phyloP scores from a whole-genome alignment of 148 eudicot species.

The Chenopodium quinoa region DNA sequence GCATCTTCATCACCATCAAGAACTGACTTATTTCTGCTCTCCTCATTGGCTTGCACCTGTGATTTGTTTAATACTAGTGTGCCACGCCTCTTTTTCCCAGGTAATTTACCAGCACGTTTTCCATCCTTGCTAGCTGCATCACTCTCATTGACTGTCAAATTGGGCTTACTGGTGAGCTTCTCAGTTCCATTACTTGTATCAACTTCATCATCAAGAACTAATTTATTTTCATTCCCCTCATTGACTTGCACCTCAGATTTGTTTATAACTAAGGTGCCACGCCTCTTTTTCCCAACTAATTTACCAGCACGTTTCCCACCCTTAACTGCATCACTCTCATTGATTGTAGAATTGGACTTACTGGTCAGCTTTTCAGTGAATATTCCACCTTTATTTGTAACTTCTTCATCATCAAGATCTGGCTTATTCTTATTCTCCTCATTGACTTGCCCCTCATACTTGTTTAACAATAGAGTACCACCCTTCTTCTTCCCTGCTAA shows the following conservation, averaged over 20 bases:
- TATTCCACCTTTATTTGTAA: constrained; percentile 25
- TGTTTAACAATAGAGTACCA: constrained; percentile 27
- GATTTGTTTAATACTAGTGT: constrained; percentile 27
- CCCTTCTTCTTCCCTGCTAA: constrained; percentile 32
- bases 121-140: constrained; percentile 14
- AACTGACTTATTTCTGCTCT: constrained; percentile 48
- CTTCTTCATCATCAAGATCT: constrained; percentile 22
- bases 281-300: constrained; percentile 30
- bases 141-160: constrained; percentile 24
- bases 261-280: constrained; percentile 25
- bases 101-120: constrained; percentile 14
- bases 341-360: constrained; percentile 22
- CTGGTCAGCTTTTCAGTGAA: constrained; percentile 28
- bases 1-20: constrained; percentile 13
- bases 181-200: constrained; percentile 30
- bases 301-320: constrained; percentile 19
- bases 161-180: constrained; percentile 31
- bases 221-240: constrained; percentile 46
- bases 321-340: constrained; percentile 18
- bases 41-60: constrained; percentile 36
- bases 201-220: constrained; percentile 24
- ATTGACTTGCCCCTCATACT: constrained; percentile 34
- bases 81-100: constrained; percentile 34
- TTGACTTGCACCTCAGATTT: constrained; percentile 35
- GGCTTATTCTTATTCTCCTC: constrained; percentile 49